Evolutionary conservation across 2,329 filamentous ascomycete species (phyloP).

Genomic region (Pyrenophora seminiperda): DNA sequence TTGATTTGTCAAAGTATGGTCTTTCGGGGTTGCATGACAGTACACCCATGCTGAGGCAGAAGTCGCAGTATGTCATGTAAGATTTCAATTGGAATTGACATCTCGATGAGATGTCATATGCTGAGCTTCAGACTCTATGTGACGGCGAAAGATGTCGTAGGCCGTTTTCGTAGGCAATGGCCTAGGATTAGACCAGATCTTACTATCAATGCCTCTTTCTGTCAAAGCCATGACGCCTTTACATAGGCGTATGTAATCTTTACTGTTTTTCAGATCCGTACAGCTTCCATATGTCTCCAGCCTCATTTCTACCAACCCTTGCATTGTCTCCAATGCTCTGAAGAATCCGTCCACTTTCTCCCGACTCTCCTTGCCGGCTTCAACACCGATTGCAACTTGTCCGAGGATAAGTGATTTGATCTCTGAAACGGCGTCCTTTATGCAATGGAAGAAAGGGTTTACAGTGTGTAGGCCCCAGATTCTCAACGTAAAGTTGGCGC

Average conservation of each 20-base stretch:
- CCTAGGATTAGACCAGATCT: not conserved
- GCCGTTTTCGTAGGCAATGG: not conserved
- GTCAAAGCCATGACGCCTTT: constrained; percentile 3
- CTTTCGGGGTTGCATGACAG: constrained; percentile 32
- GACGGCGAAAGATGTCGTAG: too few species aligned
- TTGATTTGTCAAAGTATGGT: constrained; percentile 40
- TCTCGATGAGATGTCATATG: not conserved
- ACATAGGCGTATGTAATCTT: too few species aligned
- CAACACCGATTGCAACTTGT: not conserved
- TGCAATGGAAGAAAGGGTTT: constrained; percentile 13
- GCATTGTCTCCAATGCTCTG: constrained; percentile 2
- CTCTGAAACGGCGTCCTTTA: constrained; percentile 1
- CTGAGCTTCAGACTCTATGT: too few species aligned
- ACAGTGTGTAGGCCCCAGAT: constrained; percentile 14
- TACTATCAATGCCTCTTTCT: constrained; percentile 1
- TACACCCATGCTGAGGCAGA: constrained; percentile 40
- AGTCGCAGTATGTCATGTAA: constrained; percentile 1
- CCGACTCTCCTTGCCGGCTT: not conserved
- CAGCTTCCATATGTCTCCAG: too few species aligned
- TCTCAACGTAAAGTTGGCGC: constrained; percentile 16
- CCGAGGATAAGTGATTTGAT: constrained; percentile 7
- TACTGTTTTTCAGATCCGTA: too few species aligned
- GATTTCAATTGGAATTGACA: not conserved
- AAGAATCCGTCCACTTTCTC: constrained; percentile 1
- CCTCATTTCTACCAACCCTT: not conserved